Conservation (phyloP, 2,329 filamentous ascomycete genomes). For the Pseudogymnoascus sp. region DNA sequence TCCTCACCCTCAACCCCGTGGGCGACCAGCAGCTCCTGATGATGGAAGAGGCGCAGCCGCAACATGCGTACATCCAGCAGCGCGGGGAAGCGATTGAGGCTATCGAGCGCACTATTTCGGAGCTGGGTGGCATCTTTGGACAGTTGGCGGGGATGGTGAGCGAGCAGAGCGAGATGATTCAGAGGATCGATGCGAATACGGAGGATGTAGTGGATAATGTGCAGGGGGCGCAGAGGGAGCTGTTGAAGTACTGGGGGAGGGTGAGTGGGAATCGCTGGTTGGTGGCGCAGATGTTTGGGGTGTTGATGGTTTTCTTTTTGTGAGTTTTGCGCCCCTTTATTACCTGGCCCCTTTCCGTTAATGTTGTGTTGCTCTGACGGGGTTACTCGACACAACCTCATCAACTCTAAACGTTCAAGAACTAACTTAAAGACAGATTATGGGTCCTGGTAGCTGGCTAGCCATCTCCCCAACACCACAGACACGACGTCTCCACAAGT, state of each 20-base stretch:
- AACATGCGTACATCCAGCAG: conserved; percentile 86
- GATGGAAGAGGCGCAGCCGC: conserved; percentile 85
- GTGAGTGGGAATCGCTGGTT: conserved; percentile 95
- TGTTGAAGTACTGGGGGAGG: conserved; percentile 94
- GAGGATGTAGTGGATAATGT: conserved; percentile 98
- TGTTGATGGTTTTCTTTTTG: conserved; percentile 90
- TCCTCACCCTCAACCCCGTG: conserved; percentile 75
- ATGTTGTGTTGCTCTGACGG: no score
- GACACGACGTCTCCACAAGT: background rate
- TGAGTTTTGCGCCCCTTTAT: conserved; percentile 30
- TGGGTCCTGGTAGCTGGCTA: conserved; percentile 3
- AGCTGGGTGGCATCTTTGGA: conserved; percentile 86
- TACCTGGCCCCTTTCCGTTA: no score
- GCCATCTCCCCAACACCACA: background rate
- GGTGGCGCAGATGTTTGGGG: conserved; percentile 79
- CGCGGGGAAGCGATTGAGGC: conserved; percentile 93
- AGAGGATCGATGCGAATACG: conserved; percentile 93
- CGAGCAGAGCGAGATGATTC: conserved; percentile 96
- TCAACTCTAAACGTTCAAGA: background rate
- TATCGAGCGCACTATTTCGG: conserved; percentile 90
- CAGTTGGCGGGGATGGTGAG: conserved; percentile 95
- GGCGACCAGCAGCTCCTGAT: conserved; percentile 82
- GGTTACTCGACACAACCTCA: background rate
- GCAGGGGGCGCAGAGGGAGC: conserved; percentile 86
- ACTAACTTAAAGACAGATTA: background rate